Evolutionary conservation across 768 basidiomycete species (phyloP), one percentile per base, ranked within the genome.

Genomic region (Podaxis pistillaris): DNA sequence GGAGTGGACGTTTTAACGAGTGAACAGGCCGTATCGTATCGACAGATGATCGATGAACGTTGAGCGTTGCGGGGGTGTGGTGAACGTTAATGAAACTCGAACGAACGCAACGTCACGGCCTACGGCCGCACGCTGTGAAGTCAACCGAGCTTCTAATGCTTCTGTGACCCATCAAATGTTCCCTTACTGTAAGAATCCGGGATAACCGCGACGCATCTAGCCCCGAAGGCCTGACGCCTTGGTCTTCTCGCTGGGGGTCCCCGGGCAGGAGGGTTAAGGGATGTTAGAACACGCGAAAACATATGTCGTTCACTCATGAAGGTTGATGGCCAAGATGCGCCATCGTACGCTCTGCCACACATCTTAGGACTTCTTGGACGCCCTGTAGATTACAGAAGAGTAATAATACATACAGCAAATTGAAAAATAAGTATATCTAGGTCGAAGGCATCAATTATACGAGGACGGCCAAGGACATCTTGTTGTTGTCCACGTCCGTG

Each of bases 381-480:
- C 30, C 28, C 22, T 12, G 28, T 60, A 60, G 38, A 58, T 58
- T 60, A 53, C 40, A 53, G 38, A 15, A 60, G 41, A 26, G 15
- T 53, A 54, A 17, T 40, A 51, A 44, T 53, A 60, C 59, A 60
- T 52, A 13, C 59, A 41, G 19, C 28, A 53, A 53, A 3, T n/a
- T 44, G 19, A 56, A 9, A 12, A 50, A 60, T 24, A 51, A 28
- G 52, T 22, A 22, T 33, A 52, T 26, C 28, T 17, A 51, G 24
- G 22, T 30, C 30, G 30, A 30, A 30, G 30, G 9, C 8, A 33
- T 9, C 33, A 19, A 50, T 30, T 49, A 62, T 36, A 55, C 60
- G 15, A 71, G 69, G 61, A 68, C 67, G 2, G 78, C 77, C 30
- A 79, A 65, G 9, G 73, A 71, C 24, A 79, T 71, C 54, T 70